Percentiles rank a stretch among this genome's conserved stretches.
phyloP scores from a whole-genome alignment of 192 early-diverging fungal genomes.

The Coemansia sp. region DNA sequence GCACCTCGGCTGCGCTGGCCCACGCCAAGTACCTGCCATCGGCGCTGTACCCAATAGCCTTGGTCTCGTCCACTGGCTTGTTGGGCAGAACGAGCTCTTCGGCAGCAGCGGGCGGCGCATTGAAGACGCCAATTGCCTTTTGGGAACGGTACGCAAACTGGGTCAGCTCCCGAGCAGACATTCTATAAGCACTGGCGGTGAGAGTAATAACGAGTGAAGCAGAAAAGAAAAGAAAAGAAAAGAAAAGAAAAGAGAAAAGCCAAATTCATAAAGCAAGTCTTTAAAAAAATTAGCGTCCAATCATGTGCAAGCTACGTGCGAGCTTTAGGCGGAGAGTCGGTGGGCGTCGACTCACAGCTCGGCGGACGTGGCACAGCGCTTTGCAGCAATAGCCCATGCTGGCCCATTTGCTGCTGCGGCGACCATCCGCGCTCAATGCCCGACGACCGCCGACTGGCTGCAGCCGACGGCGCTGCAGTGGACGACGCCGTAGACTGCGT shows the following conservation, averaged over 20 bases:
- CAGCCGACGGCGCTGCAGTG: conserved; percentile 21
- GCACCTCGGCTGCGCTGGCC: conserved; percentile 58
- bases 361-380: not conserved
- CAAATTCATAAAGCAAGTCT: no score
- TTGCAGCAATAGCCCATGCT: not conserved
- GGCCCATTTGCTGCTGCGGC: conserved; percentile 8
- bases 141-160: conserved; percentile 51
- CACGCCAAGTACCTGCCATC: conserved; percentile 70
- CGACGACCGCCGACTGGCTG: conserved; percentile 35
- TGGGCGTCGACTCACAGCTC: conserved; percentile 17
- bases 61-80: conserved; percentile 31
- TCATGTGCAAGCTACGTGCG: not conserved
- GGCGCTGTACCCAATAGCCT: conserved; percentile 65
- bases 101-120: conserved; percentile 29
- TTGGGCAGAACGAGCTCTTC: conserved; percentile 8
- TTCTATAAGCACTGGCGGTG: conserved; percentile 8
- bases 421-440: conserved; percentile 8
- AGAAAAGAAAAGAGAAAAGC: not conserved
- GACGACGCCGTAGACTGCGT: conserved; percentile 20
- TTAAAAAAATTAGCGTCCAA: not conserved
- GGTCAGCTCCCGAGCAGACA: conserved; percentile 28
- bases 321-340: conserved; percentile 1
- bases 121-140: conserved; percentile 42
- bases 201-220: not conserved
- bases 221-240: conserved; percentile 7